Evolutionary conservation across 2,329 filamentous ascomycete species (phyloP), one percentile per base, ranked within the genome.

Genomic region (Tolypocladium pustulatum): DNA sequence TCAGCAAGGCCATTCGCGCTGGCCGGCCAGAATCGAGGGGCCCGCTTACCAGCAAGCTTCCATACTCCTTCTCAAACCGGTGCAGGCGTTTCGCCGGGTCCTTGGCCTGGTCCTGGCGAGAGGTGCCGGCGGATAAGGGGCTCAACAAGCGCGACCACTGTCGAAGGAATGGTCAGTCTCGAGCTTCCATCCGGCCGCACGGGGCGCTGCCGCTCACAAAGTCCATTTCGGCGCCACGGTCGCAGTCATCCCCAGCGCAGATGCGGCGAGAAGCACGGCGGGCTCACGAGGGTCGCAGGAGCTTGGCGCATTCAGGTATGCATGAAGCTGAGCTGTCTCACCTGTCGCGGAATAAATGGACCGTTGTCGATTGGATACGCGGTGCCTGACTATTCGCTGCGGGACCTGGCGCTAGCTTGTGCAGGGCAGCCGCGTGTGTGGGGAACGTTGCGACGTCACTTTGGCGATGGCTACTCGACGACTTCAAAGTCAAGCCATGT

Each of bases 81-180:
- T 85, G 81, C 61, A 86, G 78, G 61, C 84, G 83, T 67, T 82
- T 81, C 60, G 83, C 77, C 53, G 84, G 84, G 70, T 87, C 83
- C 67, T 81, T 83, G 60, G 81, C 80, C 62, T 80, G 78, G 68
- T 85, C 82, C 71, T 81, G 84, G 66, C 78, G 79, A 65, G 81
- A 77, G 68, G 71, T 75, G 64, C 77, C 78, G 65, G 81, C 74
- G 65, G 81, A 81, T 65, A 87, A 76, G 68, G 83, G 81, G 70
- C 83, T 84, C 76, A 87, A 75, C 74, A 87, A 78, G 73, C 84
- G 82, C 75, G 83, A 83, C 84, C 84, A 88, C 84, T 87, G 65
- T 36, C 49, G 30, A n/a, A n/a, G n/a, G n/a, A 22, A 12, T 10
- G 30, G 49, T 53, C 49, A 53, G 49, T 53, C 30, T 22, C 20